A percentile compares a stretch with the other conserved stretches of the same genome.
Conservation (phyloP, 225 moss, liverwort and hornwort genomes). For the Climacium dendroides region DNA sequence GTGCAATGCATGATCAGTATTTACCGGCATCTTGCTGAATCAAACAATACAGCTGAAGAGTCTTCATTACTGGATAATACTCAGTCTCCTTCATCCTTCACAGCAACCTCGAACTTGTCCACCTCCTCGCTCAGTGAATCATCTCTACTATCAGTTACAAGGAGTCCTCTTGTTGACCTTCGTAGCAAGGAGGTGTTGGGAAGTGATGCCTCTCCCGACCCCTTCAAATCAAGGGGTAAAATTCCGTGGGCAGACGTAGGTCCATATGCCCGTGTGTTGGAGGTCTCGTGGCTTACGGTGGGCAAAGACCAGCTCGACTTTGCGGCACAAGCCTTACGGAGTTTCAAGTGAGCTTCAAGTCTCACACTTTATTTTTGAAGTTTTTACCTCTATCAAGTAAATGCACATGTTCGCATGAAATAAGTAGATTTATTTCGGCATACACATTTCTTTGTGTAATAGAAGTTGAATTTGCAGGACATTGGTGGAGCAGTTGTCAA, state of each 20-base stretch:
- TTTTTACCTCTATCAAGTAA: not conserved
- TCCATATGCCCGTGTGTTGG: slow-evolving; percentile 42
- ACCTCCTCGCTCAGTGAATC: slow-evolving; percentile 52
- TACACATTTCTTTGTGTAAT: not conserved
- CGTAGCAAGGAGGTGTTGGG: slow-evolving; percentile 71
- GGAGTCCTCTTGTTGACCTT: slow-evolving; percentile 77
- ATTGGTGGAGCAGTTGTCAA: slow-evolving; percentile 59
- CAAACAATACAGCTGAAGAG: slow-evolving; percentile 1
- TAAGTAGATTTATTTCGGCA: not conserved
- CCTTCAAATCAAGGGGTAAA: slow-evolving; percentile 54
- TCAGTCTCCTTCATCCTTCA: slow-evolving; percentile 15
- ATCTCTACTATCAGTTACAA: slow-evolving; percentile 48
- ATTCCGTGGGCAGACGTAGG: slow-evolving; percentile 78
- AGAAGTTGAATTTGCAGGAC: slow-evolving; percentile 22
- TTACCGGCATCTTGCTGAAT: slow-evolving; percentile 62
- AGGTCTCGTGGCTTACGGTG: slow-evolving; percentile 76
- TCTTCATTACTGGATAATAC: slow-evolving; percentile 17
- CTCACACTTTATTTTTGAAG: not conserved
- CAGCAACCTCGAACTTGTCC: not conserved
- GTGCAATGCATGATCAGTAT: slow-evolving; percentile 72
- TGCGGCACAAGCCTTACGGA: slow-evolving; percentile 56
- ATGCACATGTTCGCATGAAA: not conserved
- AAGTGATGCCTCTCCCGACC: slow-evolving; percentile 53
- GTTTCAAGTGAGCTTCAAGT: slow-evolving; percentile 40
- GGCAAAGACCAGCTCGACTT: slow-evolving; percentile 72